These are phyloP conservation scores for Apiotrichum laibachii DNA, from an alignment of 1,284 basidiomycete species.

Conservation along the genomic window DNA sequence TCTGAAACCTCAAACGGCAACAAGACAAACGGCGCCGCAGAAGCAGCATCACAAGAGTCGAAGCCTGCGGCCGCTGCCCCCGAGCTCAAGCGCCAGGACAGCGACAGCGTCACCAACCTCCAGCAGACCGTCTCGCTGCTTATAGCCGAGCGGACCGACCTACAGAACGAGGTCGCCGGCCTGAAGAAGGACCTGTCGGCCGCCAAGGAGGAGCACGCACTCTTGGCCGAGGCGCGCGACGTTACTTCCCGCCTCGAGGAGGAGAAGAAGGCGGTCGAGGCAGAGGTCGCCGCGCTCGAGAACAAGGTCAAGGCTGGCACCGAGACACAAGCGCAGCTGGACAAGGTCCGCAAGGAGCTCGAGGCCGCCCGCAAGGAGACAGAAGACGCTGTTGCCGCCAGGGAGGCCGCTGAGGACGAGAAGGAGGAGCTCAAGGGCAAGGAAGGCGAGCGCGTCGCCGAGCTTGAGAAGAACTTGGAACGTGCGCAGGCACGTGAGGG, in stretches of 20 bases:
- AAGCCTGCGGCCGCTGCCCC: background rate
- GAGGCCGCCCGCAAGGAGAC: conserved; percentile 7
- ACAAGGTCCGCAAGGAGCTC: conserved; percentile 11
- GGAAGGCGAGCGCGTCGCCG: conserved; percentile 26
- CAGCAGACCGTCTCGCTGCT: conserved; percentile 43
- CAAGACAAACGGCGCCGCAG: conserved; percentile 7
- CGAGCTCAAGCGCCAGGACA: background rate
- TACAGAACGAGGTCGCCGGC: conserved; percentile 31
- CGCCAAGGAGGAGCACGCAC: conserved; percentile 32
- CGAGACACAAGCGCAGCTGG: conserved; percentile 20
- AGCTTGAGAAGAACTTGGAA: conserved; percentile 42
- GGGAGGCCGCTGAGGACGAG: conserved; percentile 13
- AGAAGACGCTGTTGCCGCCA: background rate
- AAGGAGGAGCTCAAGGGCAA: conserved; percentile 15
- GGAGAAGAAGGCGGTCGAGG: conserved; percentile 34
- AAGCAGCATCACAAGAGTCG: background rate
- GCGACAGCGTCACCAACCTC: conserved; percentile 27
- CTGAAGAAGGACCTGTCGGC: conserved; percentile 28
- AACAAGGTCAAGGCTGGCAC: conserved; percentile 18
- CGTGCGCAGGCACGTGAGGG: conserved; percentile 45
- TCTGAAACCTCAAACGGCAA: conserved; percentile 8
- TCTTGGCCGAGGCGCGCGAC: conserved; percentile 36
- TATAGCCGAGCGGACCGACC: conserved; percentile 40
- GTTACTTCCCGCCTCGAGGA: conserved; percentile 35
- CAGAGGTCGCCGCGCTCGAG: conserved; percentile 8